Evolutionary conservation across 495 filamentous ascomycete genomes (phyloP), one percentile per base, ranked within the genome.

Genomic region (Pyronema omphalodes): DNA sequence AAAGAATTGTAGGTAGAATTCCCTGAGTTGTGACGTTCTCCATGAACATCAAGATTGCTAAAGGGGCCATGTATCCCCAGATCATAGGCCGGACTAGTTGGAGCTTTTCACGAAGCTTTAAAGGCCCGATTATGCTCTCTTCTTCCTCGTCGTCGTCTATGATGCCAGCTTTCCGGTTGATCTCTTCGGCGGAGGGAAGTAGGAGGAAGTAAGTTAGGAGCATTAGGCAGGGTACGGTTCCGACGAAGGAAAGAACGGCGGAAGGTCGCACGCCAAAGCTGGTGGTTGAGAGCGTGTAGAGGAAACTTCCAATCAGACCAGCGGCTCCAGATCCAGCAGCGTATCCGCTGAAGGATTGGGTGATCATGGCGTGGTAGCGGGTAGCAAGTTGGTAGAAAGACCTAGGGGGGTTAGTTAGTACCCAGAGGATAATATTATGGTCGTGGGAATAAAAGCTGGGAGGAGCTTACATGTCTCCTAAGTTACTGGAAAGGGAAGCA

Each of bases 301-400:
- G 49, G 18, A 45, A 53, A 12, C 39, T 52, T 36, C 61, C 60
- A 14, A 63, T 35, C 5, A 60, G 45, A 14, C 61, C 48, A 0
- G 61, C 60, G 9, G 54, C 60, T 7, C 61, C 57, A 12, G 45
- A 57, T 4, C 61, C 56, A 0, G 60, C 60, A 7, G 61, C 61
- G 35, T 60, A 60, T 9, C 60, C 59, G 9, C 59, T 56, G 12
- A 61, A 52, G 9, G 55, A 56, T 37, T 52, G 17, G 3, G 55
- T 19, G 46, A 63, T 61, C 50, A 56, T 55, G 9, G 51, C 14
- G 0, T 51, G 54, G 35, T 57, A 64, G 17, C 61, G 48, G 6
- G 60, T 59, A 12, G 57, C 41, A 7, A 62, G 52, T 44, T 60
- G 54, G n/a, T 56, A 57, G n/a, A 64, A 60, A 14, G 60, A 57